A percentile compares a stretch with the other conserved stretches of the same genome.
These are phyloP conservation scores for Suaeda aralocaspica DNA, from an alignment of 148 eudicot genomes.

Conservation along the genomic window DNA sequence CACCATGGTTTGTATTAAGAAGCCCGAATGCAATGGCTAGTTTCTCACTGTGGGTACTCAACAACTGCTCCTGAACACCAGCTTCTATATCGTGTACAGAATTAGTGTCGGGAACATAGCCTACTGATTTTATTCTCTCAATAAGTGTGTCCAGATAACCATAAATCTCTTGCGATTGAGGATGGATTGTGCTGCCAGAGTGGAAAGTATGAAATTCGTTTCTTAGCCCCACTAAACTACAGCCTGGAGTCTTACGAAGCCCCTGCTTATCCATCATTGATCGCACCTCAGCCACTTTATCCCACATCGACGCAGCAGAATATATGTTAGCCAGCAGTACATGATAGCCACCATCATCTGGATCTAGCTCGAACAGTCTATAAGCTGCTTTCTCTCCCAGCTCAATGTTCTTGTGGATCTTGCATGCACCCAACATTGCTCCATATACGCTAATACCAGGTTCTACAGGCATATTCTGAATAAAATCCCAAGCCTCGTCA, in stretches of 20 bases:
- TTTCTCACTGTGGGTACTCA: constrained; percentile 68
- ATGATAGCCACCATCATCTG: constrained; percentile 77
- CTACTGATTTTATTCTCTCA: constrained; percentile 54
- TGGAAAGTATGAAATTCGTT: constrained; percentile 73
- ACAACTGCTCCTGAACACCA: constrained; percentile 63
- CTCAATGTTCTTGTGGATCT: constrained; percentile 70
- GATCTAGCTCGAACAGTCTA: constrained; percentile 47
- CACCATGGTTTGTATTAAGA: constrained; percentile 54
- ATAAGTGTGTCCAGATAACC: constrained; percentile 43
- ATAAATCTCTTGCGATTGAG: constrained; percentile 57
- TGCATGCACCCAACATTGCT: constrained; percentile 93
- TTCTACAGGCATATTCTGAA: constrained; percentile 61
- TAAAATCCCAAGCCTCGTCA: constrained; percentile 74
- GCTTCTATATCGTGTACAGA: constrained; percentile 68
- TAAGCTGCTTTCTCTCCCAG: constrained; percentile 69
- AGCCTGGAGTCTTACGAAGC: constrained; percentile 70
- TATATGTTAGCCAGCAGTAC: constrained; percentile 69
- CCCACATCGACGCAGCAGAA: constrained; percentile 74
- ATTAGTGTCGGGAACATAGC: constrained; percentile 64
- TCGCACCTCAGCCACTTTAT: constrained; percentile 60
- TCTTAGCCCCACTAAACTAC: constrained; percentile 53
- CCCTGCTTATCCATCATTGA: constrained; percentile 55
- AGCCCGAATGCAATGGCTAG: constrained; percentile 76
- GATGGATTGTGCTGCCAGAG: constrained; percentile 70
- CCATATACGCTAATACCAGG: constrained; percentile 72